phyloP scores from a whole-genome alignment of 148 eudicot species.

The Chenopodium formosanum region DNA sequence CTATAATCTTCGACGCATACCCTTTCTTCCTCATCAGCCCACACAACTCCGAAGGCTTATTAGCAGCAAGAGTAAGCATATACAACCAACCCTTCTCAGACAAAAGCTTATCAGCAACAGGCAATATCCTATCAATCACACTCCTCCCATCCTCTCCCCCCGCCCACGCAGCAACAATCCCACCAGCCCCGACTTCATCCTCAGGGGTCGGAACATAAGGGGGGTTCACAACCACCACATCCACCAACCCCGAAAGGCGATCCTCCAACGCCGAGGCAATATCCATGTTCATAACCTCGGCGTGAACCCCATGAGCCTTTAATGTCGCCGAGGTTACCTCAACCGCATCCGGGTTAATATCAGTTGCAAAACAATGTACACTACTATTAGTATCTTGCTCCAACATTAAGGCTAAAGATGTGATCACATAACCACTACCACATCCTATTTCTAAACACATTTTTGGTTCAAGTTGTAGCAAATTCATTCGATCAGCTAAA shows the following conservation, averaged over 20 bases:
- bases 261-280: slow-evolving; percentile 71
- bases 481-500: slow-evolving; percentile 68
- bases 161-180: slow-evolving; percentile 88
- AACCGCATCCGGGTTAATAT: slow-evolving; percentile 72
- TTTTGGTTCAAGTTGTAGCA: slow-evolving; percentile 56
- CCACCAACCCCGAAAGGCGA: slow-evolving; percentile 60
- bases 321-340: slow-evolving; percentile 62
- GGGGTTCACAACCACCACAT: slow-evolving; percentile 88
- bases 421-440: slow-evolving; percentile 91
- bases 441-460: slow-evolving; percentile 91
- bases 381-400: slow-evolving; percentile 35
- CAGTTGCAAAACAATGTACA: slow-evolving; percentile 72
- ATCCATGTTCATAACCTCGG: slow-evolving; percentile 66
- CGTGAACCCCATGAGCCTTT: slow-evolving; percentile 73
- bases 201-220: slow-evolving; percentile 99
- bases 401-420: slow-evolving; percentile 84
- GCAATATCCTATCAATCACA: slow-evolving; percentile 81
- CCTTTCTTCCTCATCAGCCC: slow-evolving; percentile 76
- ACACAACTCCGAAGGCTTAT: slow-evolving; percentile 76
- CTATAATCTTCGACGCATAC: slow-evolving; percentile 62
- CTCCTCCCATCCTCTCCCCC: slow-evolving; percentile 90
- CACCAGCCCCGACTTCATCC: slow-evolving; percentile 74
- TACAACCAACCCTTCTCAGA: slow-evolving; percentile 86
- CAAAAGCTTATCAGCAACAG: slow-evolving; percentile 69
- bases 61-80: slow-evolving; percentile 67